A percentile compares a stretch with the other conserved stretches of the same genome.
These are phyloP conservation scores for Phytophthora rubi DNA, from an alignment of 352 stramenopile genomes.

Conservation along the genomic window DNA sequence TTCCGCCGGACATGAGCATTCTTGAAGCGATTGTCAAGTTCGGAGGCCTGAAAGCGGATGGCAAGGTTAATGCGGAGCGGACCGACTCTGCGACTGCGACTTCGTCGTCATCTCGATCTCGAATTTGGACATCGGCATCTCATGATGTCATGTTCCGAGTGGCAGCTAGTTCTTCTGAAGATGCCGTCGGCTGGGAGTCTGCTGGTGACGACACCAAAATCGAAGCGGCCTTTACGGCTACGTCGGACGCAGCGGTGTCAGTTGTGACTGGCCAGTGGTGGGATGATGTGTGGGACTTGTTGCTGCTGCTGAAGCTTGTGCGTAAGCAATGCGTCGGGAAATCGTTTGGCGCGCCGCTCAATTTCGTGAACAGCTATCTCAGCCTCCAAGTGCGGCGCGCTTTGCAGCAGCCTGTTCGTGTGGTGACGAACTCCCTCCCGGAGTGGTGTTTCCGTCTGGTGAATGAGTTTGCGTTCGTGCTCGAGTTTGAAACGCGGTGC, in stretches of 20 bases:
- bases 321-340: conserved; percentile 29
- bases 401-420: conserved; percentile 62
- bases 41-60: conserved; percentile 6
- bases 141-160: conserved; percentile 74
- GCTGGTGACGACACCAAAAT: conserved; percentile 9
- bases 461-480: conserved; percentile 61
- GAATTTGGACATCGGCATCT: conserved; percentile 50
- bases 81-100: not conserved
- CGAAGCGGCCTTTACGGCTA: conserved; percentile 3
- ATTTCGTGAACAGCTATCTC: conserved; percentile 67
- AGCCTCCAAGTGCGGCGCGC: conserved; percentile 65
- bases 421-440: conserved; percentile 69
- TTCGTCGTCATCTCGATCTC: conserved; percentile 12
- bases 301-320: conserved; percentile 56
- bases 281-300: conserved; percentile 70
- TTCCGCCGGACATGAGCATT: conserved; percentile 58
- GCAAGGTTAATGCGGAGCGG: conserved; percentile 16
- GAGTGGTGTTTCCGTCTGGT: conserved; percentile 62
- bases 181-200: not conserved
- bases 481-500: conserved; percentile 70
- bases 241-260: not conserved
- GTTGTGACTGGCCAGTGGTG: conserved; percentile 38
- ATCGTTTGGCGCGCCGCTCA: conserved; percentile 13
- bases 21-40: conserved; percentile 76
- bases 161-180: conserved; percentile 24